Percentiles rank a stretch among this genome's conserved stretches.
Conservation (phyloP, 2,329 filamentous ascomycete species). For the Phialophora macrospora region DNA sequence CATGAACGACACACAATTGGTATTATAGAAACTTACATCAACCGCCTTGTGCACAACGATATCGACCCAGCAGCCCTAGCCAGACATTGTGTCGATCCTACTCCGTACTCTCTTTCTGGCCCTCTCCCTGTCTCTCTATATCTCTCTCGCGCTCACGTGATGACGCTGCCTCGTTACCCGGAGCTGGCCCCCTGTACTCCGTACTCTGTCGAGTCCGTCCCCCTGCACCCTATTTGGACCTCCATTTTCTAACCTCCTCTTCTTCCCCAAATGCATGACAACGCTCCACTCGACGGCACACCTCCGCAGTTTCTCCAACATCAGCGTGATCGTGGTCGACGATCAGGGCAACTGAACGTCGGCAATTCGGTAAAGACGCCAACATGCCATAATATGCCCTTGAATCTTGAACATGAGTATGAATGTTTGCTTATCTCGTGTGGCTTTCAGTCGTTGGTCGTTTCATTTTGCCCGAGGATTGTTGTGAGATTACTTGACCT, state of each 20-base stretch:
- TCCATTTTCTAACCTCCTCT: slow-evolving; percentile 8
- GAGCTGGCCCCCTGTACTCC: background rate
- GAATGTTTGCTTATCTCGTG: background rate
- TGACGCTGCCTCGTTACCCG: too few relatives aligned
- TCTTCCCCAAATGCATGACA: slow-evolving; percentile 11
- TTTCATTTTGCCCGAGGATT: background rate
- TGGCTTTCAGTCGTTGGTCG: background rate
- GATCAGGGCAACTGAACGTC: background rate
- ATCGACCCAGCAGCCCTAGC: too few relatives aligned
- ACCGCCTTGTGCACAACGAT: too few relatives aligned
- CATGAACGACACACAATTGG: too few relatives aligned
- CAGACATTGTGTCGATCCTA: too few relatives aligned
- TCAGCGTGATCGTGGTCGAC: background rate
- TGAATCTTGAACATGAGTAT: background rate
- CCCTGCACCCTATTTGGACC: background rate
- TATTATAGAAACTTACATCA: too few relatives aligned
- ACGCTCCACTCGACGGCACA: background rate
- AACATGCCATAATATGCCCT: background rate
- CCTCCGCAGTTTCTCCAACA: background rate
- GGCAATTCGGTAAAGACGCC: slow-evolving; percentile 12
- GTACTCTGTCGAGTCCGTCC: background rate
- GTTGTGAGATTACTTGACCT: slow-evolving; percentile 1
- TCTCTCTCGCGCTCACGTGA: background rate
- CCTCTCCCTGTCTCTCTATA: too few relatives aligned
- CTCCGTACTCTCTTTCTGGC: too few relatives aligned